phyloP scores from a whole-genome alignment of 176 grass and related monocot species.

The Oryza glaberrima region DNA sequence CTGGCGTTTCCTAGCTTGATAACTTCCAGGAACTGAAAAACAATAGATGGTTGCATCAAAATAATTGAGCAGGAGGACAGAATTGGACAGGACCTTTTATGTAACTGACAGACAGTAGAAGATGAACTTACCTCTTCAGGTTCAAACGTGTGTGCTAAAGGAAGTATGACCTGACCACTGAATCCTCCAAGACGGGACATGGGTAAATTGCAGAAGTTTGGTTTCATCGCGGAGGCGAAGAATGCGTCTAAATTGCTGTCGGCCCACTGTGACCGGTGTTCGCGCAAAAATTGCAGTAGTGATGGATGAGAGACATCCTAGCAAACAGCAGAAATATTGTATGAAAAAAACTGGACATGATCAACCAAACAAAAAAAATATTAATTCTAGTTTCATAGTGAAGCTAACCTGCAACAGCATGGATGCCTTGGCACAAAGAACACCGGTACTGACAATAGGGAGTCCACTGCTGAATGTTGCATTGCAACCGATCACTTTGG shows the following conservation, averaged over 20 bases:
- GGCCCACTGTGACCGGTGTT: conserved; percentile 81
- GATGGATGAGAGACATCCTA: conserved; percentile 65
- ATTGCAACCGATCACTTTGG: conserved; percentile 64
- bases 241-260: conserved; percentile 71
- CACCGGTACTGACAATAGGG: conserved; percentile 56
- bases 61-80: neutral
- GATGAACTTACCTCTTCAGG: conserved; percentile 68
- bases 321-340: conserved; percentile 4
- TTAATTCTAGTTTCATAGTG: neutral
- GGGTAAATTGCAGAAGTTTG: conserved; percentile 57
- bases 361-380: neutral
- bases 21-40: conserved; percentile 80
- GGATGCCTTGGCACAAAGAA: conserved; percentile 90
- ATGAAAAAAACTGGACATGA: neutral
- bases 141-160: conserved; percentile 63
- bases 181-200: conserved; percentile 55
- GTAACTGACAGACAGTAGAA: neutral
- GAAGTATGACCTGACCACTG: conserved; percentile 70
- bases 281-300: conserved; percentile 60
- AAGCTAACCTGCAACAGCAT: conserved; percentile 87
- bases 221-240: conserved; percentile 66
- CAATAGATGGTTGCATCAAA: neutral
- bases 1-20: conserved; percentile 65
- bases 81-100: neutral
- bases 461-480: conserved; percentile 58